Percentiles rank a stretch among this genome's conserved stretches.
Evolutionary conservation across 2,329 filamentous ascomycete genomes (phyloP).

Genomic region (Hymenotorrendiella dingleyae): DNA sequence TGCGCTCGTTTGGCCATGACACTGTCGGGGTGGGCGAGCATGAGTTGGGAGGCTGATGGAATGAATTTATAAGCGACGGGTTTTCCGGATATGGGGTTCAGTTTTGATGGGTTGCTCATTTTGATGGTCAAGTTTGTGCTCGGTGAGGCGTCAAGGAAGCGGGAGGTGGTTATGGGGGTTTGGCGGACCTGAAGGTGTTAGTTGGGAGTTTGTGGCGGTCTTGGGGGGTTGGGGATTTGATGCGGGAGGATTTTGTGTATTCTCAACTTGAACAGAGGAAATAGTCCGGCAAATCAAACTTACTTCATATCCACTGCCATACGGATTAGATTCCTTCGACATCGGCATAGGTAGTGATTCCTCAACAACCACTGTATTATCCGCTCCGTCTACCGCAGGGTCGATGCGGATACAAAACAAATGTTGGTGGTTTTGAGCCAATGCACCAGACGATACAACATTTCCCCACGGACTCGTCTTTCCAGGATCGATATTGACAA

Average conservation of each 20-base stretch:
- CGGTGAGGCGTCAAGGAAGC: constrained; percentile 42
- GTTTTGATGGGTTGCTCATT: constrained; percentile 46
- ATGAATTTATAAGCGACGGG: constrained; percentile 51
- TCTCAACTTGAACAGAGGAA: too few species aligned
- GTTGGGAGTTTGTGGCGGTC: too few species aligned
- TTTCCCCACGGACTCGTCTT: constrained; percentile 60
- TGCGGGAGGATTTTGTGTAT: too few species aligned
- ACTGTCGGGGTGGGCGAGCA: constrained; percentile 43
- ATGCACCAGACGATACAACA: constrained; percentile 61
- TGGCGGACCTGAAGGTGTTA: too few species aligned
- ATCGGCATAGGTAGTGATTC: constrained; percentile 56
- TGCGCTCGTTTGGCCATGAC: constrained; percentile 44
- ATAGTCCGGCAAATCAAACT: too few species aligned
- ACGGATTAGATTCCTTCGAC: constrained; percentile 42
- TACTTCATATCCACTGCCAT: constrained; percentile 44
- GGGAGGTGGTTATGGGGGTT: constrained; percentile 40
- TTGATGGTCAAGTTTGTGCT: constrained; percentile 49
- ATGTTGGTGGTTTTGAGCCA: constrained; percentile 68
- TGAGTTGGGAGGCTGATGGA: constrained; percentile 50
- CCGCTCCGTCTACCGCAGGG: constrained; percentile 51
- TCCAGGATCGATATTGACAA: constrained; percentile 60
- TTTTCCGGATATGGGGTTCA: constrained; percentile 48
- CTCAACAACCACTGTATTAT: constrained; percentile 49
- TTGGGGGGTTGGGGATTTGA: too few species aligned
- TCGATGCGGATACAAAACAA: constrained; percentile 64